Percentiles rank a stretch among this genome's conserved stretches.
Evolutionary conservation across 2,329 filamentous ascomycete species (phyloP).

Genomic region (Pyrenophora seminiperda): DNA sequence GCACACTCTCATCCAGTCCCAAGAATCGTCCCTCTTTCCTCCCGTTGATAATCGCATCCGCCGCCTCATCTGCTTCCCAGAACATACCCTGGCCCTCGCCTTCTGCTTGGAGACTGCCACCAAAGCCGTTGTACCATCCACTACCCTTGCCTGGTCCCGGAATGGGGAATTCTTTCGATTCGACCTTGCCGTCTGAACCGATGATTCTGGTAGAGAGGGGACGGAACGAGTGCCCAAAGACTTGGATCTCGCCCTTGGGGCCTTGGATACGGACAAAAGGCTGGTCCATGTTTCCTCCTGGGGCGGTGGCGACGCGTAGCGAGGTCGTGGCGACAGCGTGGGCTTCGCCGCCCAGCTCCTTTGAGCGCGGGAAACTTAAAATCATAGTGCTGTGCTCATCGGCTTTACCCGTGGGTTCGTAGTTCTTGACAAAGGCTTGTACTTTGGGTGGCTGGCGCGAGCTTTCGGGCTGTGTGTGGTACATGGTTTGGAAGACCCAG

Average conservation of each 20-base stretch:
- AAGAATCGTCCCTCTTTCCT: constrained; percentile 70
- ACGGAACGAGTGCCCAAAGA: constrained; percentile 72
- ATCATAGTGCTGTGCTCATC: constrained; percentile 82
- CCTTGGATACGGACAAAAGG: constrained; percentile 81
- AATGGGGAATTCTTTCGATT: constrained; percentile 54
- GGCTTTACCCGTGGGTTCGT: constrained; percentile 72
- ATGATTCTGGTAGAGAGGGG: constrained; percentile 71
- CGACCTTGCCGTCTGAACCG: constrained; percentile 54
- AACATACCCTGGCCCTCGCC: constrained; percentile 81
- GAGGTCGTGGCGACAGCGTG: constrained; percentile 70
- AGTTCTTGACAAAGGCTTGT: constrained; percentile 68
- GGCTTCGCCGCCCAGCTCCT: constrained; percentile 58
- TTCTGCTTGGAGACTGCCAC: constrained; percentile 53
- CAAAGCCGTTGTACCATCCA: constrained; percentile 56
- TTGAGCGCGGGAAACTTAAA: constrained; percentile 70
- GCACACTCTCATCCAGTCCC: constrained; percentile 75
- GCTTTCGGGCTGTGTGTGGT: constrained; percentile 71
- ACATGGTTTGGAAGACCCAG: constrained; percentile 89
- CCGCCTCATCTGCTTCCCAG: constrained; percentile 83
- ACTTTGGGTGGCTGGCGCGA: constrained; percentile 72
- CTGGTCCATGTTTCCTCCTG: constrained; percentile 58
- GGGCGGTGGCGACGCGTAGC: constrained; percentile 58
- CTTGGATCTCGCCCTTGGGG: constrained; percentile 79
- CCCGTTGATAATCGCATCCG: constrained; percentile 75
- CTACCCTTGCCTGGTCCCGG: constrained; percentile 55